These are phyloP conservation scores for Ceratobasidium sp. DNA, from an alignment of 1,284 basidiomycete genomes.

Conservation along the genomic window DNA sequence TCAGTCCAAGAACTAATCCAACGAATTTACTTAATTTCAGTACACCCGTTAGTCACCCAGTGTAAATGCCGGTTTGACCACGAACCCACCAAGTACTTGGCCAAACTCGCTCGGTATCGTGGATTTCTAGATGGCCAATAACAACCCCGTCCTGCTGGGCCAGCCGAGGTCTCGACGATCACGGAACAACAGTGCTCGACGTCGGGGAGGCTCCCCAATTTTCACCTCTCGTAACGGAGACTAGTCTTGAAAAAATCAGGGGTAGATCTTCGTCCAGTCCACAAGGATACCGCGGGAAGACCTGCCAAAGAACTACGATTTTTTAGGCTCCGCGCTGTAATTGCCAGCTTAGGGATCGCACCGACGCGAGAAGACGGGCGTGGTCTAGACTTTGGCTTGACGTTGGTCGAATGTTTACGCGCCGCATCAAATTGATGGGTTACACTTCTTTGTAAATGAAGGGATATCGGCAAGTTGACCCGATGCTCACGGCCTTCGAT, in stretches of 20 bases:
- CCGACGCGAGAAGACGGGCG: neutral
- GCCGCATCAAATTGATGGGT: constrained; percentile 25
- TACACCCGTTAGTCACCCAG: neutral
- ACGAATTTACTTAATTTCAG: neutral
- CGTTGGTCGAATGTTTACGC: constrained; percentile 12
- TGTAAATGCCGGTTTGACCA: neutral
- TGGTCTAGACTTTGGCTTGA: neutral
- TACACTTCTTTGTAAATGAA: neutral
- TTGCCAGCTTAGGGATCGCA: neutral
- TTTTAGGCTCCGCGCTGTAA: constrained; percentile 16
- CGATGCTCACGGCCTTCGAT: constrained; percentile 5
- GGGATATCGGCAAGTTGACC: constrained; percentile 6
- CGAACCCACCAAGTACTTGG: neutral
- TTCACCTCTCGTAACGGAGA: constrained; percentile 1
- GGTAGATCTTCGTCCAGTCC: neutral
- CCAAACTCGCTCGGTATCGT: neutral
- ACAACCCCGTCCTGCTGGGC: neutral
- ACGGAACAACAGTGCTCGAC: neutral
- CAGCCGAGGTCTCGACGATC: neutral
- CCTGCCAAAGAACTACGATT: neutral
- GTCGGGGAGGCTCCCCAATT: constrained; percentile 2
- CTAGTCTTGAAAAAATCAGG: constrained; percentile 9
- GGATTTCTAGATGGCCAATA: neutral
- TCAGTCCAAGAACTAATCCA: neutral
- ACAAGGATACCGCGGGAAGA: constrained; percentile 6